A percentile compares a stretch with the other conserved stretches of the same genome.
Evolutionary conservation across 2,329 filamentous ascomycete genomes (phyloP).

Genomic region (Pseudogymnoascus sp.): DNA sequence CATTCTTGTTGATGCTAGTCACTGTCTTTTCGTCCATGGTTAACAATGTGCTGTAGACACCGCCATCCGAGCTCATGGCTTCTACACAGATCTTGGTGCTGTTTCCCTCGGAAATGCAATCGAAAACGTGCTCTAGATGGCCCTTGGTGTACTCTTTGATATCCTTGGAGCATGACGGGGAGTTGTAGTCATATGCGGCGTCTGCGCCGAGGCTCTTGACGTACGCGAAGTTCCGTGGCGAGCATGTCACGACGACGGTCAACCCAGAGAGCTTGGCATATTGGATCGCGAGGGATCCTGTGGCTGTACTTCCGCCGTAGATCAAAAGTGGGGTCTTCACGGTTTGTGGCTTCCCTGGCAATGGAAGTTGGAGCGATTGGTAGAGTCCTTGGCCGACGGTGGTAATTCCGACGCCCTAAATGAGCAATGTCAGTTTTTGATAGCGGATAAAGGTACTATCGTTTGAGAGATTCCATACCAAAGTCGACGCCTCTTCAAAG

Average conservation of each 20-base stretch:
- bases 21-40: constrained; percentile 21
- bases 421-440: background rate
- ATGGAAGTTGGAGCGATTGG: constrained; percentile 33
- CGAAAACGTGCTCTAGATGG: constrained; percentile 38
- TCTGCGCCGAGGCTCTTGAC: constrained; percentile 41
- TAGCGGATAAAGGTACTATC: background rate
- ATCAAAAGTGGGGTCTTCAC: constrained; percentile 34
- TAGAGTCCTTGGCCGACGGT: constrained; percentile 45
- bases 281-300: constrained; percentile 43
- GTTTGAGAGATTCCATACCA: constrained; percentile 11
- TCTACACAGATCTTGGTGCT: constrained; percentile 34
- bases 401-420: constrained; percentile 21
- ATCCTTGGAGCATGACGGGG: constrained; percentile 35
- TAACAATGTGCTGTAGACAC: constrained; percentile 37
- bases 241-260: constrained; percentile 39
- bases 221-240: constrained; percentile 41
- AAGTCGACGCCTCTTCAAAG: constrained; percentile 38
- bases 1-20: constrained; percentile 18
- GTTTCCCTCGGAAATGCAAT: constrained; percentile 39
- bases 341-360: constrained; percentile 22
- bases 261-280: constrained; percentile 37
- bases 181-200: constrained; percentile 44
- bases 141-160: constrained; percentile 41
- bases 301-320: constrained; percentile 45
- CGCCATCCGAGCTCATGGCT: constrained; percentile 32